Evolutionary conservation across 2,329 filamentous ascomycete genomes (phyloP).

Genomic region (Ophiostoma fasciatum): DNA sequence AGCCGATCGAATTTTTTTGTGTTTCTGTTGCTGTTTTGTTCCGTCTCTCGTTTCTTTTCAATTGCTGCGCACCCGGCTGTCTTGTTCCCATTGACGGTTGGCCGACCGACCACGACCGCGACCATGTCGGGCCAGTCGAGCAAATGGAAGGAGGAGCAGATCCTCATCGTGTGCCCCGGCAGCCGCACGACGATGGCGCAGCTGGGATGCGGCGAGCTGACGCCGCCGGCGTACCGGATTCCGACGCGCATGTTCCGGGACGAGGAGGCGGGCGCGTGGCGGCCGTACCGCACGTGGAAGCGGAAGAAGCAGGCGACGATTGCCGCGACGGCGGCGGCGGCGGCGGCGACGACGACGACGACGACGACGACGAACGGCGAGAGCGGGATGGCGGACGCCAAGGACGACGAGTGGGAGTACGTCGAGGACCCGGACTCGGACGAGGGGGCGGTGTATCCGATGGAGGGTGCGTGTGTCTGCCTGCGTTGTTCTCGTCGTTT

Average conservation of each 20-base stretch:
- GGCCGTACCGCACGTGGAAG: constrained; percentile 63
- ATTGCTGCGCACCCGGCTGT: too few relatives aligned
- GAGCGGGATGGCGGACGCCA: constrained; percentile 25
- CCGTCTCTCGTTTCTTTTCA: too few relatives aligned
- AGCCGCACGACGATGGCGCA: constrained; percentile 85
- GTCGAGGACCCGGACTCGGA: constrained; percentile 80
- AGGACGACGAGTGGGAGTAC: constrained; percentile 51
- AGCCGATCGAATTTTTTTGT: too few relatives aligned
- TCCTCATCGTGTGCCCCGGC: constrained; percentile 62
- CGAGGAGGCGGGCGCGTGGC: constrained; percentile 58
- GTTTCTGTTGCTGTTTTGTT: too few relatives aligned
- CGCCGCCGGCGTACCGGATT: constrained; percentile 72
- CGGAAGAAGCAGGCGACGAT: constrained; percentile 31
- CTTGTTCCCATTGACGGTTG: too few relatives aligned
- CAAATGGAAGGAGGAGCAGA: constrained; percentile 51
- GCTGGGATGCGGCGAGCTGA: constrained; percentile 80
- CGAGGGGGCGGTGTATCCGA: constrained; percentile 81
- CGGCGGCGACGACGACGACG: too few relatives aligned
- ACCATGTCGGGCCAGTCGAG: constrained; percentile 39
- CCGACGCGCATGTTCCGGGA: constrained; percentile 92
- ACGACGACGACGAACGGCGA: constrained; percentile 1
- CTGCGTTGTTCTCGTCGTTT: constrained; percentile 2
- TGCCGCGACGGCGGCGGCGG: constrained; percentile 11
- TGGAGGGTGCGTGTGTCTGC: constrained; percentile 22
- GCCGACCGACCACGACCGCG: too few relatives aligned